Conservation (phyloP, 2,329 filamentous ascomycete genomes). For the Phialophora expanda region DNA sequence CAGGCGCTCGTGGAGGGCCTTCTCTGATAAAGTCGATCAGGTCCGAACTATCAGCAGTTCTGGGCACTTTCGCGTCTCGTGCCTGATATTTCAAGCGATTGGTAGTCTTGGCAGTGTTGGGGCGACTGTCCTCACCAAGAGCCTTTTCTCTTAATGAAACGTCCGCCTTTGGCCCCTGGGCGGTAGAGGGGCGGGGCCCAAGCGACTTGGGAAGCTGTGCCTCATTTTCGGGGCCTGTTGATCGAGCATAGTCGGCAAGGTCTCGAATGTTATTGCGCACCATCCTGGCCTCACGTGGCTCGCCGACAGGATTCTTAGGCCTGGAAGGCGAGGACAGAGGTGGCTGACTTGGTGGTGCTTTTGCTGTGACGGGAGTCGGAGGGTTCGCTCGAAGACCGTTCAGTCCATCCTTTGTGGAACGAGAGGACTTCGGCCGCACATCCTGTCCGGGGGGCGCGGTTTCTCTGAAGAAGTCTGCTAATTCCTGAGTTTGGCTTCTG, state of each 20-base stretch:
- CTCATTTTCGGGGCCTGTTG: constrained; percentile 71
- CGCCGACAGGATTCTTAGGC: constrained; percentile 42
- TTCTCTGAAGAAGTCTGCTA: constrained; percentile 48
- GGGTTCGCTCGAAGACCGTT: constrained; percentile 38
- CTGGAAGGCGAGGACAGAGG: constrained; percentile 28
- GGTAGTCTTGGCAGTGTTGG: constrained; percentile 32
- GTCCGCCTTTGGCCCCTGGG: constrained; percentile 22
- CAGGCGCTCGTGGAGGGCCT: constrained; percentile 68
- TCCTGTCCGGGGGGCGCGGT: constrained; percentile 44
- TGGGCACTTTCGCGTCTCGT: constrained; percentile 70
- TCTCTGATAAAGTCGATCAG: constrained; percentile 94
- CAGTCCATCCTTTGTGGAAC: constrained; percentile 31
- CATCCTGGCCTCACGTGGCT: constrained; percentile 74
- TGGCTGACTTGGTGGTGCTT: constrained; percentile 19
- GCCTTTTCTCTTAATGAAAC: constrained; percentile 6
- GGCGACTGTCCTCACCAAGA: constrained; percentile 12
- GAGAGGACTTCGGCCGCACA: constrained; percentile 29
- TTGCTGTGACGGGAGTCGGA: constrained; percentile 14
- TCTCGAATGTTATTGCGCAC: constrained; percentile 71
- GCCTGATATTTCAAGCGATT: constrained; percentile 64
- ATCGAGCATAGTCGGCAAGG: constrained; percentile 87
- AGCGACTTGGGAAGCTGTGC: constrained; percentile 37
- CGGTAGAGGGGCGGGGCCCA: constrained; percentile 29
- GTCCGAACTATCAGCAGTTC: constrained; percentile 74
- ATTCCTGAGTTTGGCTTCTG: constrained; percentile 43